Conservation (phyloP, 768 basidiomycete genomes). For the Leccinum broughii region DNA sequence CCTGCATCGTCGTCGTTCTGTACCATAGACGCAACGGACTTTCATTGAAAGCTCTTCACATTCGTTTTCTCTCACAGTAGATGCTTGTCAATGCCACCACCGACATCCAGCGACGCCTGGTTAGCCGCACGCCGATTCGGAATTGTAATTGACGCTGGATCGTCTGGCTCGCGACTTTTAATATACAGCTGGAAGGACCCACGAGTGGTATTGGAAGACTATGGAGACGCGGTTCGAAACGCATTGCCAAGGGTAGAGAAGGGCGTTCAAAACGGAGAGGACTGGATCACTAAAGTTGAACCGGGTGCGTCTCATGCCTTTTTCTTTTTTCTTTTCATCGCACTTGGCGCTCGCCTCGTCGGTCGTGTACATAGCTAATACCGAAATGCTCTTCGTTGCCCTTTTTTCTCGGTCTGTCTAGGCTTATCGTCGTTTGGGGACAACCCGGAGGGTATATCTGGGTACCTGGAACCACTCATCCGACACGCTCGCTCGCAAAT, state of each 20-base stretch:
- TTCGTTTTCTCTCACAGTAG: conserved; percentile 26
- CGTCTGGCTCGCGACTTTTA: conserved; percentile 84
- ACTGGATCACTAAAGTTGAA: conserved; percentile 90
- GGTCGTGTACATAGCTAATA: background rate
- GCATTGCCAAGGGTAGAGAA: conserved; percentile 87
- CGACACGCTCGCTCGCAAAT: conserved; percentile 79
- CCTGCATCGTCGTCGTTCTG: conserved; percentile 1
- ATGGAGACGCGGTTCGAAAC: conserved; percentile 48
- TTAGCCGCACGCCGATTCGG: conserved; percentile 81
- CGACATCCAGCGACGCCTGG: conserved; percentile 71
- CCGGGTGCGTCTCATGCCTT: conserved; percentile 66
- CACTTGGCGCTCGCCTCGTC: background rate
- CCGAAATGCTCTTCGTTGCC: background rate
- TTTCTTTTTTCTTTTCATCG: background rate
- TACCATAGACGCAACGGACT: conserved; percentile 18
- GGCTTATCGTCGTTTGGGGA: conserved; percentile 85
- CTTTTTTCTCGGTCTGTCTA: conserved; percentile 31
- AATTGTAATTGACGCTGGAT: conserved; percentile 97
- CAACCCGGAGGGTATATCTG: conserved; percentile 65
- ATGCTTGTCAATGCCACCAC: conserved; percentile 67
- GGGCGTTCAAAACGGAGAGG: conserved; percentile 75
- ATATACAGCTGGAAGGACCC: conserved; percentile 98
- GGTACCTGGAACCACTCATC: conserved; percentile 81
- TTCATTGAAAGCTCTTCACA: conserved; percentile 21
- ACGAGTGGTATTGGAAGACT: conserved; percentile 53